Percentiles rank a stretch among this genome's conserved stretches.
Evolutionary conservation across 345 rosid genomes (phyloP).

Genomic region (Odontarrhena argentea): DNA sequence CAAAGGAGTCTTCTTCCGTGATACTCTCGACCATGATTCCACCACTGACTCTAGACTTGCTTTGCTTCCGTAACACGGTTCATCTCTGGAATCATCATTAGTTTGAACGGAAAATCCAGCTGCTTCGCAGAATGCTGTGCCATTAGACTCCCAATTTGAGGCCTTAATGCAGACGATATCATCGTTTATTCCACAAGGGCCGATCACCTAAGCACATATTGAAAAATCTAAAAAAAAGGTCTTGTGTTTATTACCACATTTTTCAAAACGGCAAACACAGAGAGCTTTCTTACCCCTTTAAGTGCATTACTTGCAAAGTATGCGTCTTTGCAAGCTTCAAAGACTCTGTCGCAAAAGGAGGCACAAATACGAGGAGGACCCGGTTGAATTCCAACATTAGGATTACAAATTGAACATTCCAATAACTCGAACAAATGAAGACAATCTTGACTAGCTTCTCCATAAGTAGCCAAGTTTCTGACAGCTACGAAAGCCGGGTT

Average conservation of each 20-base stretch:
- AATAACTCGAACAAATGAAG: constrained; percentile 75
- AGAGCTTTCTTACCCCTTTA: constrained; percentile 49
- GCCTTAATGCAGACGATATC: constrained; percentile 83
- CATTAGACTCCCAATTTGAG: constrained; percentile 79
- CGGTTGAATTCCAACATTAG: constrained; percentile 71
- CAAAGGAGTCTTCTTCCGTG: constrained; percentile 15
- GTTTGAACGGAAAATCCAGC: constrained; percentile 72
- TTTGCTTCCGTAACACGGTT: constrained; percentile 79
- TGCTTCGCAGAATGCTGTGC: constrained; percentile 81
- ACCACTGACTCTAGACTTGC: constrained; percentile 81
- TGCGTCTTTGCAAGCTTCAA: constrained; percentile 74
- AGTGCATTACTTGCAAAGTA: constrained; percentile 82
- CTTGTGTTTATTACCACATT: not conserved
- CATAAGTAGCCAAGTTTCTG: constrained; percentile 77
- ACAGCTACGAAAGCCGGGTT: constrained; percentile 76
- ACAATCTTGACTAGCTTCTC: constrained; percentile 82
- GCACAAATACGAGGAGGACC: constrained; percentile 84
- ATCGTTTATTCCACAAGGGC: constrained; percentile 70
- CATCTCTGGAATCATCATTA: constrained; percentile 46
- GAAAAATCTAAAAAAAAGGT: constrained; percentile 1
- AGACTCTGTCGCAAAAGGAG: constrained; percentile 76
- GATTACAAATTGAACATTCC: constrained; percentile 98
- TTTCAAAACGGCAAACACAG: not conserved
- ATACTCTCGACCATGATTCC: constrained; percentile 61
- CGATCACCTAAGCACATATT: constrained; percentile 30